Conservation (phyloP, 345 rosid species). For the Conringia planisiliqua region DNA sequence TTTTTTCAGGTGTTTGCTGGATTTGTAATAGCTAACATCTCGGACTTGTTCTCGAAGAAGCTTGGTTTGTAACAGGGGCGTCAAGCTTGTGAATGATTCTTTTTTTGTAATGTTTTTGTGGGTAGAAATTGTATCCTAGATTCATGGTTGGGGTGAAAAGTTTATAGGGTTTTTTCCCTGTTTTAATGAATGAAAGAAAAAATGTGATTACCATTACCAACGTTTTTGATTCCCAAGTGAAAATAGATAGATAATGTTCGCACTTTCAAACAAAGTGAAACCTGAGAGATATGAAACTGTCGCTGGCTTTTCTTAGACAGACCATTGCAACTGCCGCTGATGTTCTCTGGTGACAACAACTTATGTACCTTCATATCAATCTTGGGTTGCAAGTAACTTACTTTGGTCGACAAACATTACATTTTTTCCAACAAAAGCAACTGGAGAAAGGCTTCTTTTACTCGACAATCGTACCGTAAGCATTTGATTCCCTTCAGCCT, state of each 20-base stretch:
- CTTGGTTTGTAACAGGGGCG: constrained; percentile 59
- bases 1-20: constrained; percentile 82
- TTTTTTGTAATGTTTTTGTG: constrained; percentile 7
- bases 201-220: constrained; percentile 15
- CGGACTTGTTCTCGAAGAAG: constrained; percentile 74
- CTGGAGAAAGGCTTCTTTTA: too few species aligned
- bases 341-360: not conserved
- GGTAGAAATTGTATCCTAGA: constrained; percentile 24
- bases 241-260: not conserved
- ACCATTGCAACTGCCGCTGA: too few species aligned
- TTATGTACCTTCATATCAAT: not conserved
- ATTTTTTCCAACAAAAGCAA: too few species aligned
- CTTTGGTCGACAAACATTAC: too few species aligned
- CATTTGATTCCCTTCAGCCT: too few species aligned
- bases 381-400: not conserved
- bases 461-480: too few species aligned
- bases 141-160: constrained; percentile 12
- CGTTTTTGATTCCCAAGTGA: not conserved
- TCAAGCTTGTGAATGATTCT: constrained; percentile 8
- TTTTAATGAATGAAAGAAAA: constrained; percentile 4
- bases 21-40: constrained; percentile 81
- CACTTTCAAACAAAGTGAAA: not conserved
- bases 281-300: not conserved
- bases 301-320: not conserved
- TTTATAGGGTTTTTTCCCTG: not conserved